A percentile compares a stretch with the other conserved stretches of the same genome.
phyloP scores from a whole-genome alignment of 345 rosid species.

The Bruguiera sexangula region DNA sequence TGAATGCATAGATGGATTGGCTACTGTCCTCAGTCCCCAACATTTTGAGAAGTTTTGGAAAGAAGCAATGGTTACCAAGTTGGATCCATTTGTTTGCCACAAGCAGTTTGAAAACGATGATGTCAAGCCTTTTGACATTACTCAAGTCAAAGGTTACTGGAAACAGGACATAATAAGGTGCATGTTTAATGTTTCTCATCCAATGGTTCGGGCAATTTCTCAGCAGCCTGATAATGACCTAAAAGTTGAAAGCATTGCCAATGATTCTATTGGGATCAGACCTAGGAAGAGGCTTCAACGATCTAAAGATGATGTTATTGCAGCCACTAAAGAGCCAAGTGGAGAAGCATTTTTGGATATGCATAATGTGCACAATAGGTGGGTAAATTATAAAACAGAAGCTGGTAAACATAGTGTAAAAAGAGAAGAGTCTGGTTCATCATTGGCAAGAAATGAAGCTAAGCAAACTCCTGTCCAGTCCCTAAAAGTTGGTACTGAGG shows the following conservation, averaged over 20 bases:
- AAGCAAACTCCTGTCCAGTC: slow-evolving; percentile 17
- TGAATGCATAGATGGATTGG: slow-evolving; percentile 87
- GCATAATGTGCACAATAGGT: slow-evolving; percentile 4
- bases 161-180: slow-evolving; percentile 53
- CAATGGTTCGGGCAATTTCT: slow-evolving; percentile 23
- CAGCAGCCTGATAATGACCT: slow-evolving; percentile 17
- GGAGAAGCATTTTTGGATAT: slow-evolving; percentile 11
- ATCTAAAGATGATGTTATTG: slow-evolving; percentile 24
- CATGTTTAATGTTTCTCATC: slow-evolving; percentile 27
- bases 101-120: slow-evolving; percentile 55
- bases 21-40: slow-evolving; percentile 68
- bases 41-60: slow-evolving; percentile 55
- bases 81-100: slow-evolving; percentile 57
- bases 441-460: slow-evolving; percentile 11
- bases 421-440: slow-evolving; percentile 19
- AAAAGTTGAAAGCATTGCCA: slow-evolving; percentile 21
- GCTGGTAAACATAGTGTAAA: slow-evolving; percentile 10
- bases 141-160: slow-evolving; percentile 76
- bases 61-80: slow-evolving; percentile 26
- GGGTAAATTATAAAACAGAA: slow-evolving; percentile 23
- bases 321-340: slow-evolving; percentile 19
- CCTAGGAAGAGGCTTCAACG: slow-evolving; percentile 47
- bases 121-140: slow-evolving; percentile 58
- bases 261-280: slow-evolving; percentile 32
- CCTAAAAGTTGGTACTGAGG: slow-evolving; percentile 53